phyloP scores from a whole-genome alignment of 805 yeast genomes.

The Wickerhamomyces rabaulensis region DNA sequence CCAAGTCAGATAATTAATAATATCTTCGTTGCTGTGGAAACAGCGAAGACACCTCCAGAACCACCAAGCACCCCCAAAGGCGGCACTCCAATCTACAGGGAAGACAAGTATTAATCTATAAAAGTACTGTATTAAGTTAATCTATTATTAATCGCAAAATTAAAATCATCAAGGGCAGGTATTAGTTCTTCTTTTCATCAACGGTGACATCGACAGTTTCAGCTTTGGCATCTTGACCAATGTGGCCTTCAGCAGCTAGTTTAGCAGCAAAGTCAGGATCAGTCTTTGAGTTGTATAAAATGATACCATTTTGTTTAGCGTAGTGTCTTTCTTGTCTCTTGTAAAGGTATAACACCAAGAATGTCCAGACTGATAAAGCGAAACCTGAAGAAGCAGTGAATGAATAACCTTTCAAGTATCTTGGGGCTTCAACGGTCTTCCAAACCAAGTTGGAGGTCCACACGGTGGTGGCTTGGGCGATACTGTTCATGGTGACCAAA shows the following conservation, averaged over 20 bases:
- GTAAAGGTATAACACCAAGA: constrained; percentile 28
- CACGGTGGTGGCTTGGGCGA: constrained; percentile 50
- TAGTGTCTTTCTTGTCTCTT: constrained; percentile 33
- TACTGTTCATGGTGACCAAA: constrained; percentile 43
- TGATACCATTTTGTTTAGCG: constrained; percentile 33
- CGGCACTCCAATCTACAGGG: too few relatives aligned
- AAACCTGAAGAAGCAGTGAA: constrained; percentile 13
- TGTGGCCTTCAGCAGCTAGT: constrained; percentile 11
- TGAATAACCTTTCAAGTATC: constrained; percentile 49
- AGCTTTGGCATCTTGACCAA: not conserved
- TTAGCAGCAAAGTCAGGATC: constrained; percentile 22
- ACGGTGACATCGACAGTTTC: not conserved
- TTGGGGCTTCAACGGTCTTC: constrained; percentile 49
- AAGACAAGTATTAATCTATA: too few relatives aligned
- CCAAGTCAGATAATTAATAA: too few relatives aligned
- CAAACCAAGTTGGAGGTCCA: constrained; percentile 36
- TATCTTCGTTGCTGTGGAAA: too few relatives aligned
- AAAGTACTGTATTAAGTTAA: too few relatives aligned
- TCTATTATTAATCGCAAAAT: not conserved
- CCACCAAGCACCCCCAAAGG: too few relatives aligned
- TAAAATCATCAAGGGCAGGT: not conserved
- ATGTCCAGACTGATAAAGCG: constrained; percentile 24
- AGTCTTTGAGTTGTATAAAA: constrained; percentile 1
- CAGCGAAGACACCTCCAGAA: too few relatives aligned
- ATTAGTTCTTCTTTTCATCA: not conserved